phyloP scores from a whole-genome alignment of 176 grass and related monocot species.

The Zizania latifolia region DNA sequence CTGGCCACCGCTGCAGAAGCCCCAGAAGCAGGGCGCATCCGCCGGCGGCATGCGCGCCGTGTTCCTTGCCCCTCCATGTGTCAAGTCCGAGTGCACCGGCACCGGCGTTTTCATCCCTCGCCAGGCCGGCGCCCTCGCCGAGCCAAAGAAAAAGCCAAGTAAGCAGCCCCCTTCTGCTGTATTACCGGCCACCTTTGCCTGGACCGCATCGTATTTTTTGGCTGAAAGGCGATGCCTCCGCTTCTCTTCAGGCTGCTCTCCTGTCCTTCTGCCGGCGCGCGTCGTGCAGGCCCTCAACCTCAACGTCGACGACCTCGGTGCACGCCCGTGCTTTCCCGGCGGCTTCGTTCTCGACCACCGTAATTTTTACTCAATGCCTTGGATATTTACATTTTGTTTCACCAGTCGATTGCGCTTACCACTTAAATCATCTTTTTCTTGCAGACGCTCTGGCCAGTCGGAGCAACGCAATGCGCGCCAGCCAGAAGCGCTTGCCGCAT shows the following conservation, averaged over 20 bases:
- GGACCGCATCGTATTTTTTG: not conserved
- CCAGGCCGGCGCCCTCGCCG: constrained; percentile 31
- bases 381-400: not conserved
- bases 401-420: not conserved
- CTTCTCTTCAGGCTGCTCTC: constrained; percentile 51
- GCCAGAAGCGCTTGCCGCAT: constrained; percentile 11
- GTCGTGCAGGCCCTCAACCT: constrained; percentile 90
- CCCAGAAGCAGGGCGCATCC: constrained; percentile 1
- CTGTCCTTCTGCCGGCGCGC: constrained; percentile 69
- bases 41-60: constrained; percentile 55
- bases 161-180: not conserved
- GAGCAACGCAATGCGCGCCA: constrained; percentile 41
- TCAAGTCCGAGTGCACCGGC: constrained; percentile 67
- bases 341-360: constrained; percentile 59
- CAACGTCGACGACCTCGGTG: constrained; percentile 74
- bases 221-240: not conserved
- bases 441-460: constrained; percentile 58
- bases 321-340: constrained; percentile 44
- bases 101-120: constrained; percentile 92
- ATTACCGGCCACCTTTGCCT: not conserved
- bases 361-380: not conserved
- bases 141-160: constrained; percentile 71
- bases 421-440: not conserved
- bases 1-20: constrained; percentile 53
- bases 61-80: constrained; percentile 44